Percentiles rank a stretch among this genome's conserved stretches.
phyloP scores from a whole-genome alignment of 2,329 filamentous ascomycete genomes.

The Simplicillium sp. region DNA sequence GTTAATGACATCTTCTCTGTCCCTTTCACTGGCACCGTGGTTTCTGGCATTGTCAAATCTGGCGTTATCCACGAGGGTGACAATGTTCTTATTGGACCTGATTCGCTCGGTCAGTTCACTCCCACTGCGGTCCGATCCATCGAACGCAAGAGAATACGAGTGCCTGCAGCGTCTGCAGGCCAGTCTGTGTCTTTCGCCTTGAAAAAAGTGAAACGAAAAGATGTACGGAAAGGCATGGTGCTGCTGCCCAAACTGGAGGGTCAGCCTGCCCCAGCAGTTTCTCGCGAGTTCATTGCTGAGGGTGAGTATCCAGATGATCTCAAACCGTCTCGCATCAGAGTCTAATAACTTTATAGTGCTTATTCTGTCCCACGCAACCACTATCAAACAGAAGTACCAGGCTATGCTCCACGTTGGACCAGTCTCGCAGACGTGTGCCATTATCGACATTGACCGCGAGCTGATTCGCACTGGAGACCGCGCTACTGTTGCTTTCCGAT shows the following conservation, averaged over 20 bases:
- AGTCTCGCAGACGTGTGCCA: conserved; percentile 89
- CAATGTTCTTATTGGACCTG: conserved; percentile 77
- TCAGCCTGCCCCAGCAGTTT: conserved; percentile 59
- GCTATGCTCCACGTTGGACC: conserved; percentile 97
- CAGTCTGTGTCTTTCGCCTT: conserved; percentile 90
- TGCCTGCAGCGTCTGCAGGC: conserved; percentile 79
- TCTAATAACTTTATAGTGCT: conserved; percentile 47
- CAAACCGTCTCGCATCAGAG: conserved; percentile 1
- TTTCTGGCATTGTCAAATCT: conserved; percentile 85
- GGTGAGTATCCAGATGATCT: conserved; percentile 32
- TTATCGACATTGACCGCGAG: conserved; percentile 94
- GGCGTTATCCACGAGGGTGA: conserved; percentile 89
- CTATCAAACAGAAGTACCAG: conserved; percentile 94
- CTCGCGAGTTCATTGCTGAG: conserved; percentile 70
- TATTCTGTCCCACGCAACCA: conserved; percentile 91
- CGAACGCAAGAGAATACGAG: conserved; percentile 83
- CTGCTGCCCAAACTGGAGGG: conserved; percentile 77
- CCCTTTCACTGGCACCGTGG: conserved; percentile 91
- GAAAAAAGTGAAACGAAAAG: conserved; percentile 77
- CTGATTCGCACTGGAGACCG: conserved; percentile 91
- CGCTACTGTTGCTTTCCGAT: conserved; percentile 89
- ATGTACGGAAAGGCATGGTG: conserved; percentile 97
- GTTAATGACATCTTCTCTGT: conserved; percentile 98
- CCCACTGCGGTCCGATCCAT: conserved; percentile 84
- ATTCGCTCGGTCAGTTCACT: conserved; percentile 81